Percentiles rank a stretch among this genome's conserved stretches.
Conservation (phyloP, 2,329 filamentous ascomycete genomes). For the Fusarium piperis region DNA sequence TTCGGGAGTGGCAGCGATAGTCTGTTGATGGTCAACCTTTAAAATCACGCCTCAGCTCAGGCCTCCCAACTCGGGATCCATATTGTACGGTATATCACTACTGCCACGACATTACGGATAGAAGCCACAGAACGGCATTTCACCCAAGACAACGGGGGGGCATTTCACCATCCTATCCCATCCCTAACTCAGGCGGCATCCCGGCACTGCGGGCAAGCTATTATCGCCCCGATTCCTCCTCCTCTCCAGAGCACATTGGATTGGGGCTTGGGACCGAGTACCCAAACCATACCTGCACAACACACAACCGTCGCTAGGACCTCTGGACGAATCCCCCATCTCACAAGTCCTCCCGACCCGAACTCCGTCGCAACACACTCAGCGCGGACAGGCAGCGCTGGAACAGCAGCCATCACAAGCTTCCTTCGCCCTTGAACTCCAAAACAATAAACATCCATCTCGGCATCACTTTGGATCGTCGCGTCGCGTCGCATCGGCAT, state of each 20-base stretch:
- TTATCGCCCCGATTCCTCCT: constrained; percentile 29
- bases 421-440: constrained; percentile 9
- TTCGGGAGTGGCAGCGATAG: constrained; percentile 22
- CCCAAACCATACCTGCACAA: constrained; percentile 25
- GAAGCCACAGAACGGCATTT: constrained; percentile 4
- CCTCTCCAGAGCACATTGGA: constrained; percentile 23
- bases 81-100: neutral
- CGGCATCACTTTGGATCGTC: constrained; percentile 29
- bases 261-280: constrained; percentile 16
- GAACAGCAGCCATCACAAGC: neutral
- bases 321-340: constrained; percentile 2
- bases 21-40: neutral
- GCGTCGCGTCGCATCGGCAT: constrained; percentile 29
- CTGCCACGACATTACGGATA: neutral
- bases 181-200: constrained; percentile 15
- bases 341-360: constrained; percentile 7
- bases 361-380: neutral
- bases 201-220: constrained; percentile 35
- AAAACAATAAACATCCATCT: constrained; percentile 31
- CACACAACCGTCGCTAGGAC: constrained; percentile 26
- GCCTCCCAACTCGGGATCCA: constrained; percentile 1
- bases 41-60: constrained; percentile 21
- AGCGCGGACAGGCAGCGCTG: neutral
- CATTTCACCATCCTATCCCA: constrained; percentile 23
- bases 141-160: constrained; percentile 6